Evolutionary conservation across 441 rosid genomes (phyloP), one percentile per base, ranked within the genome.

Genomic region (Mallotus repandus): DNA sequence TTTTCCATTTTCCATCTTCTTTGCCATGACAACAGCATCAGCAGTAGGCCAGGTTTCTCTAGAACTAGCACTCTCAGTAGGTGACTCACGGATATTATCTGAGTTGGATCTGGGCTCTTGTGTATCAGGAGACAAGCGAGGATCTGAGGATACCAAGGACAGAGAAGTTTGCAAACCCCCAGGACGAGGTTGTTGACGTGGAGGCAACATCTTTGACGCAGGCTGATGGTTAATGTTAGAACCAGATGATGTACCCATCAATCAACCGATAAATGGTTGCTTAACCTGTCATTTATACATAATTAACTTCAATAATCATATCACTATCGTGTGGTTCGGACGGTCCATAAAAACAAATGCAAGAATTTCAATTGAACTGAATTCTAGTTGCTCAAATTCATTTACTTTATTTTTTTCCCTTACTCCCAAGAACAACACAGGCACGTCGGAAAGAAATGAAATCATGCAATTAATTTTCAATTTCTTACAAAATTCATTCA

Each of bases 21-120:
- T 89, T 25, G 79, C 82, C 80, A 81, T 72, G 54, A 80, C 81
- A 74, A 82, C 81, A 74, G 82, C 86, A 76, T 90, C 89, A 10
- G 89, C 85, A 80, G 91, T 77, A 49, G 97, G 97, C 97, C 98
- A 96, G 18, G 97, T 96, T 71, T 96, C 98, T 73, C 87, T 85
- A 54, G 99, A 96, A 84, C 97, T 91, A 7, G 98, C 97, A 84
- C 98, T 96, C 84, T 91, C 98, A 43, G 97, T 88, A 53, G 99
- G 98, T 12, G 98, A 96, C 78, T 93, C 98, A 11, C 87, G 96
- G 45, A 83, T 81, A 65, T 87, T 82, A 74, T 87, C 94, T 8
- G 97, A 89, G 77, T 83, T 91, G 12, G 93, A 87, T 41, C 94
- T 84, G 16, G 83, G 92, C 55, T 91, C 93, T 57, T 78, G 89